Conservation (phyloP, 345 rosid species). For the Gossypium arboreum region DNA sequence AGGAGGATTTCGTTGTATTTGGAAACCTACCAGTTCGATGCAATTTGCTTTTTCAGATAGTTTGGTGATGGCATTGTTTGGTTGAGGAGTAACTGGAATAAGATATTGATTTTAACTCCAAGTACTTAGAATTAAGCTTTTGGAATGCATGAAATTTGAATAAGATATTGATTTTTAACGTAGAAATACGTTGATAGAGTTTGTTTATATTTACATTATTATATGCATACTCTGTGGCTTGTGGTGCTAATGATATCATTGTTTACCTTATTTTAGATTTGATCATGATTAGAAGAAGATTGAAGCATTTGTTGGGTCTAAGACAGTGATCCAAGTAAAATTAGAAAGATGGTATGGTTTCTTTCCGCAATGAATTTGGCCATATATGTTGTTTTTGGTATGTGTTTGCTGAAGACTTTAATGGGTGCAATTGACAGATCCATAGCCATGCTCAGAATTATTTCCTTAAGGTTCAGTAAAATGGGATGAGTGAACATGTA, state of each 20-base stretch:
- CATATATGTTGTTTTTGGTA: neutral
- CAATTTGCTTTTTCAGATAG: too few relatives aligned
- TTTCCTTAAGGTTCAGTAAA: constrained; percentile 86
- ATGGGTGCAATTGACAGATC: constrained; percentile 49
- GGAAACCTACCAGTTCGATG: too few relatives aligned
- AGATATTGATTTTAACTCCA: neutral
- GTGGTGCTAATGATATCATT: neutral
- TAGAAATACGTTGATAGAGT: neutral
- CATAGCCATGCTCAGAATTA: constrained; percentile 96
- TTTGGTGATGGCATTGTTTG: too few relatives aligned
- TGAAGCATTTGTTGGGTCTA: constrained; percentile 87
- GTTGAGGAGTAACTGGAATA: too few relatives aligned
- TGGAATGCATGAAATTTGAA: neutral
- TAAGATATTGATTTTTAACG: neutral
- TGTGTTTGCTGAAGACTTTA: constrained; percentile 9
- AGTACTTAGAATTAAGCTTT: neutral
- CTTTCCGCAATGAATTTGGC: neutral
- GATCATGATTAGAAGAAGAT: constrained; percentile 98
- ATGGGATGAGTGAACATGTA: constrained; percentile 72
- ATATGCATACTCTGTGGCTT: neutral
- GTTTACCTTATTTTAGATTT: constrained; percentile 39
- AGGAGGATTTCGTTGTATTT: too few relatives aligned
- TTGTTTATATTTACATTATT: neutral
- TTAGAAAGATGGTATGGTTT: neutral
- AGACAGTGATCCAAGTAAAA: constrained; percentile 83